Base-by-base conservation (phyloP, 768 basidiomycete species). In the Floccularia luteovirens region DNA sequence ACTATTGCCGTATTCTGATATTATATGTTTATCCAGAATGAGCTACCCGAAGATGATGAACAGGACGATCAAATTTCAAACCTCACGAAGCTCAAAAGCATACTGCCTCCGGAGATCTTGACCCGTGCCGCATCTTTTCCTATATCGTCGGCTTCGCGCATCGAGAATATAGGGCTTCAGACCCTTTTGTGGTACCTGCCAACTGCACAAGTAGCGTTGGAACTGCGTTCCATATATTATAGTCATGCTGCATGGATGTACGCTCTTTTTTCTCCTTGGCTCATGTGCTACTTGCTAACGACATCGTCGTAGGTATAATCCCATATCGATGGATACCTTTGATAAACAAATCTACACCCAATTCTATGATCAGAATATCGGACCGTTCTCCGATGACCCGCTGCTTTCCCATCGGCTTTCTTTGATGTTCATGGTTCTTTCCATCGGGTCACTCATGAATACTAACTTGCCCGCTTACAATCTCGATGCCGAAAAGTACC, bases 181-280 rank as follows among this genome's bases (percentile, higher is more conserved):
- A 69, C 63, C 33, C 67, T 88, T 13, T 73, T 72, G 46, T 82
- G 78, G 77, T 82, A 85, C 54, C 72, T 88, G 13, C 86, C 86
- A 2, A 61, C 73, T 10, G 57, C 69, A 2, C 69, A 75, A 23
- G 73, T 69, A 42, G 82, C 86, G 3, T 62, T 70, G n/a, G 71
- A 76, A 39, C 60, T 87, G 27, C 72, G 74, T 19, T 68, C 70
- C 14, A 70, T 74, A 14, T 85, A 79, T 55, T 82, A 68, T 56
- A 68, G 68, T 20, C 70, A 77, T 50, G 83, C 78, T 22, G 74
- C 78, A 39, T 83, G 80, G 81, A 82, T 84, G 81, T 82, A 58
- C 59, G 78, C 49, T 30, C 36, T 36, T 39, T 27, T 35, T 12
- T 24, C 28, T 41, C 20, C 14, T 13, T n/a, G 25, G 14, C 27